Evolutionary conservation across 306 rosid species (phyloP), one percentile per base, ranked within the genome.

Genomic region (Gleditsia sinensis): DNA sequence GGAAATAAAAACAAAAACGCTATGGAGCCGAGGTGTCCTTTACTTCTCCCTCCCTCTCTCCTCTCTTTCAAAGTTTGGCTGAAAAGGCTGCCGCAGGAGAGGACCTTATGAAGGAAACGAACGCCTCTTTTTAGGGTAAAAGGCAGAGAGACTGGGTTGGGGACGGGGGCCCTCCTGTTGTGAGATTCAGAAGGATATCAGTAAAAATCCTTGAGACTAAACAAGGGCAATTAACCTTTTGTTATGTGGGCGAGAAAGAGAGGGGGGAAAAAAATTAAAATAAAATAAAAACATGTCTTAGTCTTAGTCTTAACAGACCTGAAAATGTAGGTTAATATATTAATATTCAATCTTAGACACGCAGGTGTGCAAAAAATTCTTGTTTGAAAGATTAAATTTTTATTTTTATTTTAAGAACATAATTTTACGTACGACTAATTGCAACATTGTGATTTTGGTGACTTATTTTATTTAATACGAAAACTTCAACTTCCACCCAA

Each of bases 51-150:
- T 65, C 59, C 39, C 74, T 58, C 83, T 9, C 80, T 32, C 66
- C 69, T 71, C n/a, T 42, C 40, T 50, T 69, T 56, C 71, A 70
- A 79, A 54, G 75, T 54, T 81, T 80, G 69, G 85, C 69, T 74
- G 86, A 81, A 80, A 86, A 79, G 83, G 79, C 81, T 83, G 84
- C 40, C 45, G 80, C 76, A 77, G 39, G 71, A 78, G 89, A 83
- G 79, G 82, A 74, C 43, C 75, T 82, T 89, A 87, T 71, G 94
- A 86, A 88, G 94, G 80, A 80, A 75, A 71, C 46, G 75, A 67
- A 77, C 6, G 78, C 67, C 71, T 30, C 86, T 75, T 86, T 87
- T 72, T 85, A 82, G 88, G 96, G 79, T 67, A 74, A 84, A 56
- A 76, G 66, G 27, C 10, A 61, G 65, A 23, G 77, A 72, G 77